phyloP scores from a whole-genome alignment of 202 grass and related monocot genomes.

The Panicum hallii region DNA sequence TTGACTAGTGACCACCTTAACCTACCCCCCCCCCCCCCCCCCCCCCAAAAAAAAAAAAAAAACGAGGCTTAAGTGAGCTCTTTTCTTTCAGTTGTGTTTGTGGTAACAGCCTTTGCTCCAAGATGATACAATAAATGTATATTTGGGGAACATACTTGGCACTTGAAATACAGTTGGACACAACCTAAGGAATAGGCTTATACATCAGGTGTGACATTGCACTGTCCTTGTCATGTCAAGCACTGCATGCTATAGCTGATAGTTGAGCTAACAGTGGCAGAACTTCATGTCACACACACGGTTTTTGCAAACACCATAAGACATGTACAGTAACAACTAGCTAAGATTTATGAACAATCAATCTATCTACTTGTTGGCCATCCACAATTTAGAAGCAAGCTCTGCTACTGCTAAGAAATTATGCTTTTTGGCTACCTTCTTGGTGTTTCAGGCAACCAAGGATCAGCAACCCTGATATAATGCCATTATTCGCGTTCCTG shows the following conservation, averaged over 20 bases:
- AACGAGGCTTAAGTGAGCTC: not conserved
- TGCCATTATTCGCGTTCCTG: not conserved
- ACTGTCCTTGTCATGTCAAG: not conserved
- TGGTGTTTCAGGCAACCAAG: not conserved
- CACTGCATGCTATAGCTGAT: not conserved
- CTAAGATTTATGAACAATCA: not conserved
- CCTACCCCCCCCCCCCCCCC: too few species aligned
- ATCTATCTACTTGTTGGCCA: not conserved
- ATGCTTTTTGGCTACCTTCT: not conserved
- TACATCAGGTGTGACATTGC: not conserved
- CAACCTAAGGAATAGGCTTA: not conserved
- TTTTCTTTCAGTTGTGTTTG: not conserved
- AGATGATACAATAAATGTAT: not conserved
- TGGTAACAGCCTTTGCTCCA: not conserved
- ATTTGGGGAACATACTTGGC: not conserved
- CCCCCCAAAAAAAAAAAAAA: too few species aligned
- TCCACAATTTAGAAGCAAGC: not conserved
- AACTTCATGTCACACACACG: not conserved
- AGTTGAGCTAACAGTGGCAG: not conserved
- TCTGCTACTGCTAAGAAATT: not conserved
- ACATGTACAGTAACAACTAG: not conserved
- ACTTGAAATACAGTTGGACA: not conserved
- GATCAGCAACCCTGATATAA: not conserved
- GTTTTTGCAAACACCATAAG: not conserved
- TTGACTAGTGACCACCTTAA: not conserved